A percentile compares a stretch with the other conserved stretches of the same genome.
Evolutionary conservation across 1,284 basidiomycete genomes (phyloP).

Genomic region (Cystobasidium pallidum): DNA sequence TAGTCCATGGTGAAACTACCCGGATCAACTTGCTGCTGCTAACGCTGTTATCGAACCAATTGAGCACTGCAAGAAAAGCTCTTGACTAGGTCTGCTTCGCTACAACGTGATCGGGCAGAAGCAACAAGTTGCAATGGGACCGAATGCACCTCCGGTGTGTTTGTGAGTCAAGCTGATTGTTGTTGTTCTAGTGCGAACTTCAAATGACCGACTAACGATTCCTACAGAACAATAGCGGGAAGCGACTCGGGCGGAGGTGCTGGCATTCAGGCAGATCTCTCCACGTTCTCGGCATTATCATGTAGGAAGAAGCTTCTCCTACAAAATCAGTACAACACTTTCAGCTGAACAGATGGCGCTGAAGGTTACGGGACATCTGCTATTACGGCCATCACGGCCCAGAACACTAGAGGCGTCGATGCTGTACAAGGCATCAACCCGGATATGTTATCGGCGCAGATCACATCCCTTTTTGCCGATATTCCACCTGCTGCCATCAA

Average conservation of each 20-base stretch:
- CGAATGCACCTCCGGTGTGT: slow-evolving; percentile 12
- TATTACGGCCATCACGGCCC: slow-evolving; percentile 85
- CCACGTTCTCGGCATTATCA: slow-evolving; percentile 59
- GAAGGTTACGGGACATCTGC: slow-evolving; percentile 75
- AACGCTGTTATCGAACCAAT: background rate
- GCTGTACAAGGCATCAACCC: slow-evolving; percentile 61
- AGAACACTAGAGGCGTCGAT: slow-evolving; percentile 84
- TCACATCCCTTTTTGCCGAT: slow-evolving; percentile 74
- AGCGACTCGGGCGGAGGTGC: slow-evolving; percentile 79
- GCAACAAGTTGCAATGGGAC: slow-evolving; percentile 8
- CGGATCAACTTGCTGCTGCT: background rate
- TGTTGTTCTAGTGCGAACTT: too few relatives aligned
- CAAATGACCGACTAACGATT: background rate
- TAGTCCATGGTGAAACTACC: slow-evolving; percentile 22
- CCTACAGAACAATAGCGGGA: slow-evolving; percentile 73
- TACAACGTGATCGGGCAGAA: background rate
- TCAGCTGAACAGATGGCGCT: background rate
- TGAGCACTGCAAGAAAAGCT: background rate
- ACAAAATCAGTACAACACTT: background rate
- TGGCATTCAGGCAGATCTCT: slow-evolving; percentile 68
- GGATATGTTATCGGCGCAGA: slow-evolving; percentile 61
- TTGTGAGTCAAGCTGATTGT: slow-evolving; percentile 26
- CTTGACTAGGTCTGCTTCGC: background rate
- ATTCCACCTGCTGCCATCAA: slow-evolving; percentile 77
- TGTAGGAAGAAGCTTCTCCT: slow-evolving; percentile 26